Percentiles rank a stretch among this genome's conserved stretches.
These are phyloP conservation scores for Aspergillus persii DNA, from an alignment of 2,329 filamentous ascomycete species.

Conservation along the genomic window DNA sequence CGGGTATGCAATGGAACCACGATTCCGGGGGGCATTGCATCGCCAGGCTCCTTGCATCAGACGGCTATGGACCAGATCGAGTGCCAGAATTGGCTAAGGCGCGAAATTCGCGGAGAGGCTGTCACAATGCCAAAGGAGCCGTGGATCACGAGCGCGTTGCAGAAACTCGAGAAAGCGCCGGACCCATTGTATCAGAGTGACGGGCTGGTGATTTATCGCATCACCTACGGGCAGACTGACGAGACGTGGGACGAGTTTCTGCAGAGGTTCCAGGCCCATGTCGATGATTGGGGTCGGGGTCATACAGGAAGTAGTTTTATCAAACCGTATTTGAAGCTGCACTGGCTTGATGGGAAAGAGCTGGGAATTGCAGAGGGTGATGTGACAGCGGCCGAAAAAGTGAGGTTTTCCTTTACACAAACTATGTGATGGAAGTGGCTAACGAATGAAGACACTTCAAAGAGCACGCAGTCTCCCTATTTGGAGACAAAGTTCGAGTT, in stretches of 20 bases:
- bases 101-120: slow-evolving; percentile 12
- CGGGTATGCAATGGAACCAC: neutral
- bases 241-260: slow-evolving; percentile 21
- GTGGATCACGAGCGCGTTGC: slow-evolving; percentile 12
- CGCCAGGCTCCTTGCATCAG: neutral
- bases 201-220: slow-evolving; percentile 24
- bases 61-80: slow-evolving; percentile 3
- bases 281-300: slow-evolving; percentile 24
- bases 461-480: neutral
- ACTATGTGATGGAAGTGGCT: neutral
- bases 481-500: neutral
- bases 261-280: slow-evolving; percentile 21
- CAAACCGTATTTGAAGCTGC: slow-evolving; percentile 22
- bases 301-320: slow-evolving; percentile 18
- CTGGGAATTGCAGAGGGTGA: slow-evolving; percentile 18
- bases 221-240: slow-evolving; percentile 21
- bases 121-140: slow-evolving; percentile 15
- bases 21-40: neutral
- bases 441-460: slow-evolving; percentile 13
- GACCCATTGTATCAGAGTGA: neutral
- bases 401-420: neutral
- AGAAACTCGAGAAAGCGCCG: neutral
- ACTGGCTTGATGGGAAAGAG: slow-evolving; percentile 25
- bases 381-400: slow-evolving; percentile 11
- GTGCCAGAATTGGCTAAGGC: slow-evolving; percentile 12